These are phyloP conservation scores for Trichophyton benhamiae DNA, from an alignment of 2,329 filamentous ascomycete genomes.

Conservation along the genomic window DNA sequence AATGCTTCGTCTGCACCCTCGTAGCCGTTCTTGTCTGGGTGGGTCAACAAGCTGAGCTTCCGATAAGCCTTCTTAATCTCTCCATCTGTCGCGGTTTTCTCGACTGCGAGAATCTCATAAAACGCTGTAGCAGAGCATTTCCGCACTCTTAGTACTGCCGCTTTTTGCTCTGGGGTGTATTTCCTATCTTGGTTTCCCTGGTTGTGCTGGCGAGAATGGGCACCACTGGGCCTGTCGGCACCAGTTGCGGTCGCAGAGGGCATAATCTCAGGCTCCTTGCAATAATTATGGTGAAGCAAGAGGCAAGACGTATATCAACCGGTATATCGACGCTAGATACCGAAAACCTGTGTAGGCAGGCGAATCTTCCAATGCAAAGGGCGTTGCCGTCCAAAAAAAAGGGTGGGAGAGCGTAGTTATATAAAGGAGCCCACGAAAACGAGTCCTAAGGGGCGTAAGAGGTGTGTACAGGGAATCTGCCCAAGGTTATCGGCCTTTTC, in stretches of 20 bases:
- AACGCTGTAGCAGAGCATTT: constrained; percentile 75
- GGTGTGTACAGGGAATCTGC: background rate
- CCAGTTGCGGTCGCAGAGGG: constrained; percentile 37
- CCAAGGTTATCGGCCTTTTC: background rate
- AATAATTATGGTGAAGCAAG: background rate
- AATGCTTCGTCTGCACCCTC: constrained; percentile 93
- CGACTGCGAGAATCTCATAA: constrained; percentile 82
- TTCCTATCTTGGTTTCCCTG: constrained; percentile 43
- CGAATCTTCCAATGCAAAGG: background rate
- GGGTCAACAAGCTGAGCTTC: constrained; percentile 84
- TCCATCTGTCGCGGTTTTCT: constrained; percentile 54
- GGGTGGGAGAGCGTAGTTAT: background rate
- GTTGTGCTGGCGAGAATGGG: constrained; percentile 37
- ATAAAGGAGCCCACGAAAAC: background rate
- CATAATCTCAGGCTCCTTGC: constrained; percentile 19
- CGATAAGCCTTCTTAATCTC: constrained; percentile 98
- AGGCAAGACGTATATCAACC: background rate
- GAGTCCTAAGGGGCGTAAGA: background rate
- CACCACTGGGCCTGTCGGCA: constrained; percentile 31
- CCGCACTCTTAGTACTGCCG: constrained; percentile 78
- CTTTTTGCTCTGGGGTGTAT: constrained; percentile 82
- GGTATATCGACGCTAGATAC: background rate
- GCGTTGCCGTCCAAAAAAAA: background rate
- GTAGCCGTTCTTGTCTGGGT: constrained; percentile 98
- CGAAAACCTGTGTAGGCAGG: too few species aligned